phyloP scores from a whole-genome alignment of 2,329 filamentous ascomycete genomes.

The Chrysoporthe puriensis region DNA sequence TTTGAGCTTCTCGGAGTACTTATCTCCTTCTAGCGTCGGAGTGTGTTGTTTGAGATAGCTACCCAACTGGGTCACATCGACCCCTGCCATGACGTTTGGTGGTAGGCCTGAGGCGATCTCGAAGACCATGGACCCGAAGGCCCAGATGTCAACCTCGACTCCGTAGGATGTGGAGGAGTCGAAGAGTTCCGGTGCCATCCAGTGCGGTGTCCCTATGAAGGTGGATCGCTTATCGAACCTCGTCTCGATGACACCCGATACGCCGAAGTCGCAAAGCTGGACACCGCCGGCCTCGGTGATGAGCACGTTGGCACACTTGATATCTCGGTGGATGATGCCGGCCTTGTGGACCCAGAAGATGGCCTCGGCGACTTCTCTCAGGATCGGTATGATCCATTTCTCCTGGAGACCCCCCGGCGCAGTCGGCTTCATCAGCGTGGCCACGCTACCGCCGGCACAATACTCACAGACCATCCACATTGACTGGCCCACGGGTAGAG shows the following conservation, averaged over 20 bases:
- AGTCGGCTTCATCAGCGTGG: conserved; percentile 71
- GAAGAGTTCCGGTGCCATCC: conserved; percentile 84
- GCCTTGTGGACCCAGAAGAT: conserved; percentile 70
- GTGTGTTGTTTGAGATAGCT: conserved; percentile 62
- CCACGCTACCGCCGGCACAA: conserved; percentile 82
- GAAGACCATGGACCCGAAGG: conserved; percentile 78
- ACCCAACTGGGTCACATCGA: conserved; percentile 56
- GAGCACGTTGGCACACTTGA: conserved; percentile 79
- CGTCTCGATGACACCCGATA: conserved; percentile 76
- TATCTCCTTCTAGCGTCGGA: conserved; percentile 71
- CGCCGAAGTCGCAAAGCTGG: conserved; percentile 84
- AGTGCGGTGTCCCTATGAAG: conserved; percentile 81
- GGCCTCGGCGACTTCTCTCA: conserved; percentile 68
- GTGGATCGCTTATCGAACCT: conserved; percentile 78
- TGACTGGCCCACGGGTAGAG: conserved; percentile 74
- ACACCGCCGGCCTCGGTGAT: conserved; percentile 77
- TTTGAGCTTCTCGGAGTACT: conserved; percentile 70
- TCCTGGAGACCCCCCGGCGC: conserved; percentile 67
- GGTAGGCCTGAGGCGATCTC: conserved; percentile 81
- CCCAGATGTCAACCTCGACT: conserved; percentile 81
- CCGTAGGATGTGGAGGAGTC: conserved; percentile 67
- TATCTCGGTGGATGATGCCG: conserved; percentile 72
- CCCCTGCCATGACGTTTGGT: conserved; percentile 65
- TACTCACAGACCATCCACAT: conserved; percentile 91
- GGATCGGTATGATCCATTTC: conserved; percentile 70